These are phyloP conservation scores for Leptographium procerum DNA, from an alignment of 2,329 filamentous ascomycete genomes.

Conservation along the genomic window DNA sequence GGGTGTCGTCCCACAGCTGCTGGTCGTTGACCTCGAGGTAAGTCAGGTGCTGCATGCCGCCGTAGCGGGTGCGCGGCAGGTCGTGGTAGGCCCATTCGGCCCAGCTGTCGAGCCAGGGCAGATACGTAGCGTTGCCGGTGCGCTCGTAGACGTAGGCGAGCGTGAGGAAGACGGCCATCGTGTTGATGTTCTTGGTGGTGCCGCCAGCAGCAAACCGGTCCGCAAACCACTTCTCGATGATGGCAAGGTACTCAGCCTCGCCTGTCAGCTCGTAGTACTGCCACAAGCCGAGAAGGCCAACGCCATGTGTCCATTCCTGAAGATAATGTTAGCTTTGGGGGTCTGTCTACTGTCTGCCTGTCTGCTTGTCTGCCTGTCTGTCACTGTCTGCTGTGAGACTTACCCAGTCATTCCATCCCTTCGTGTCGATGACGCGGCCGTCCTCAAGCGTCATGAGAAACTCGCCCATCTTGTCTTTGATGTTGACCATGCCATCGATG, in stretches of 20 bases:
- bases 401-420: conserved; percentile 68
- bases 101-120: conserved; percentile 71
- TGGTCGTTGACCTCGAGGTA: conserved; percentile 60
- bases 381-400: neutral
- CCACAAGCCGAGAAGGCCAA: conserved; percentile 72
- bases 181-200: conserved; percentile 80
- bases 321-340: too few species aligned
- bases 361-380: neutral
- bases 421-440: conserved; percentile 69
- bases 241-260: conserved; percentile 44
- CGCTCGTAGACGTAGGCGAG: conserved; percentile 70
- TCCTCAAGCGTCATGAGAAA: conserved; percentile 62
- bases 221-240: conserved; percentile 65
- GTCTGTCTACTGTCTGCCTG: neutral
- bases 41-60: conserved; percentile 65
- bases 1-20: conserved; percentile 74
- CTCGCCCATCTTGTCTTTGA: conserved; percentile 62
- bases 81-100: conserved; percentile 76
- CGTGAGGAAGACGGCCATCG: conserved; percentile 68
- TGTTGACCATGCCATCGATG: conserved; percentile 65
- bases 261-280: conserved; percentile 68
- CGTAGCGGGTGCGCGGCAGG: conserved; percentile 57
- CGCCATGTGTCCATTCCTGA: conserved; percentile 64
- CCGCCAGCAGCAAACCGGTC: conserved; percentile 56
- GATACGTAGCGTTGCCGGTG: conserved; percentile 54